phyloP scores from a whole-genome alignment of 2,329 filamentous ascomycete species.

The Neonectria coccinea region DNA sequence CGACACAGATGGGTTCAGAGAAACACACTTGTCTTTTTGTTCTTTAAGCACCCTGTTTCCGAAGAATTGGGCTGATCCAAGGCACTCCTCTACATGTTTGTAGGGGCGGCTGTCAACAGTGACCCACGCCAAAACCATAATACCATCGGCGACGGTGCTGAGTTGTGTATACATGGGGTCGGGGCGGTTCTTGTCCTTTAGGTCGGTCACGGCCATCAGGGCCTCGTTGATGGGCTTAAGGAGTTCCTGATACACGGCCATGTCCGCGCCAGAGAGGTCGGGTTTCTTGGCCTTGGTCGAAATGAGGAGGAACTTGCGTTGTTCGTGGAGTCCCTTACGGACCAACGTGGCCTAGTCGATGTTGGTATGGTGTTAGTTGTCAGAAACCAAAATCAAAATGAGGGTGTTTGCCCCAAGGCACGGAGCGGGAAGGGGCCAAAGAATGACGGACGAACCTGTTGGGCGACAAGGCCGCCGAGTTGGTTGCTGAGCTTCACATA shows the following conservation, averaged over 20 bases:
- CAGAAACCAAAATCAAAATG: not conserved
- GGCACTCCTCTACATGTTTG: constrained; percentile 85
- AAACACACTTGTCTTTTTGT: constrained; percentile 75
- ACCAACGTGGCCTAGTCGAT: constrained; percentile 62
- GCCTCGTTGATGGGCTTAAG: constrained; percentile 89
- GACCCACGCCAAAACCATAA: constrained; percentile 91
- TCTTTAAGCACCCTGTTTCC: constrained; percentile 95
- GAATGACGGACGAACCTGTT: constrained; percentile 72
- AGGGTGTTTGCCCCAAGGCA: not conserved
- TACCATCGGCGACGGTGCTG: constrained; percentile 88
- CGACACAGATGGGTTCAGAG: not conserved
- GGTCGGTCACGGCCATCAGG: constrained; percentile 80
- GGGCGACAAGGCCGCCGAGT: constrained; percentile 80
- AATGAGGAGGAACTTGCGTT: constrained; percentile 89
- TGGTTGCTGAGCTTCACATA: constrained; percentile 83
- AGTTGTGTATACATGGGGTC: constrained; percentile 84
- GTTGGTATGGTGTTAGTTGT: not conserved
- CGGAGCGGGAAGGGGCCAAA: not conserved
- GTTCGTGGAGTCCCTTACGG: constrained; percentile 78
- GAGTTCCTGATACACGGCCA: constrained; percentile 77
- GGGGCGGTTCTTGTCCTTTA: constrained; percentile 84
- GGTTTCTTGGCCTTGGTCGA: constrained; percentile 94
- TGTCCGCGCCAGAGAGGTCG: constrained; percentile 70
- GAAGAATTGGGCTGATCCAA: constrained; percentile 90
- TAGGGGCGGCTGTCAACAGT: constrained; percentile 84